Evolutionary conservation across 2,329 filamentous ascomycete genomes (phyloP).

Genomic region (Alternaria panax): DNA sequence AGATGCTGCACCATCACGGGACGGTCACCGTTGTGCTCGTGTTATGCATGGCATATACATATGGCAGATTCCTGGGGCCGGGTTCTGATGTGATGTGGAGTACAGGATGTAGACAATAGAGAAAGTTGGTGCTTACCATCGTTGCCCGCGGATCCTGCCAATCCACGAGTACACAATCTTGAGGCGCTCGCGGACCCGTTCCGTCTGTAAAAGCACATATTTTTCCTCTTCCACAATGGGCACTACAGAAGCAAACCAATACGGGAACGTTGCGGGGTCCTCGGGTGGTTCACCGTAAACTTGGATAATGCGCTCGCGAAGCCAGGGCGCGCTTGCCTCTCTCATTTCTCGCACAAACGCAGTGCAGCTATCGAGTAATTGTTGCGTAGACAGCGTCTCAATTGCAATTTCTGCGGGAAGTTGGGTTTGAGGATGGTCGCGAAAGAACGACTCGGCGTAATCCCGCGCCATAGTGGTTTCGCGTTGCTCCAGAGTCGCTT

Average conservation of each 20-base stretch:
- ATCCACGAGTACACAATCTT: constrained; percentile 87
- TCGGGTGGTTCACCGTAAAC: constrained; percentile 80
- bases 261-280: constrained; percentile 80
- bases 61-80: constrained; percentile 2
- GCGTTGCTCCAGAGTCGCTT: constrained; percentile 75
- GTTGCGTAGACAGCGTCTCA: constrained; percentile 71
- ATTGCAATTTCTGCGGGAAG: constrained; percentile 49
- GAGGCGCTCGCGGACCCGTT: constrained; percentile 78
- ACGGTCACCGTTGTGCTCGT: constrained; percentile 16
- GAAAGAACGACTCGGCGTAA: constrained; percentile 47
- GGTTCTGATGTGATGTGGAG: constrained; percentile 7
- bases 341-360: constrained; percentile 75
- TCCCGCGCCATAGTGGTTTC: constrained; percentile 62
- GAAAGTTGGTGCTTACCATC: constrained; percentile 66
- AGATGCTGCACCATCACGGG: constrained; percentile 6
- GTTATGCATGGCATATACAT: constrained; percentile 1
- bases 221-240: constrained; percentile 81
- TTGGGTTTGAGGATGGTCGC: constrained; percentile 38
- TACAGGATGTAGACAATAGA: neutral
- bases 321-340: constrained; percentile 73
- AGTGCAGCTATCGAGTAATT: constrained; percentile 70
- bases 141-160: constrained; percentile 70
- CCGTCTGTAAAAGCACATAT: constrained; percentile 75
- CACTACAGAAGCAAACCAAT: constrained; percentile 87
- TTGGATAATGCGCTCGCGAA: constrained; percentile 73